Base-by-base conservation (phyloP, 257 asterid species). In the Salvia hispanica region DNA sequence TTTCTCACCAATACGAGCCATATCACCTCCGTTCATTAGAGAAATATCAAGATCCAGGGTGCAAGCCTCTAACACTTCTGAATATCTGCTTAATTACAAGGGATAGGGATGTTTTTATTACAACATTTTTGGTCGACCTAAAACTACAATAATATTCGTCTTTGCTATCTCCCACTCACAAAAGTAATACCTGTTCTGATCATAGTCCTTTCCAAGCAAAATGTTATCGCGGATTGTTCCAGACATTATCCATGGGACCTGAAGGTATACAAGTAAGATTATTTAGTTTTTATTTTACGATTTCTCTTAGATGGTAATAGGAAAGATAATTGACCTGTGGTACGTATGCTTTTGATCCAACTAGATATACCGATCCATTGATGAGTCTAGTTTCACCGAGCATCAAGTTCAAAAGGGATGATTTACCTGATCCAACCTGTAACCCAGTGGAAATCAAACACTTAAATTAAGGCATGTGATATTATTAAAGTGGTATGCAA, bases 361-460 rank as follows among this genome's bases (percentile, higher is more conserved):
- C 33, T 63, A 70, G 62, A 75, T 75, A 44, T 60, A 74, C 70
- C 6, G 88, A 82, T 76, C 99, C 99, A 61, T 71, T 72, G 66
- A 84, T 59, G 71, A 90, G 82, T 67, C 88, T 85, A 69, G 84
- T 84, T 82, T 93, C 99, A 50, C 85, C 88, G 4, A 93, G 84
- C 75, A 93, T 67, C 82, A 85, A 62, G 76, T 88, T 90, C 63
- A 93, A 72, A 62, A 93, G 81, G 47, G 97, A 86, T 44, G 99
- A 93, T 85, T 93, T 93, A 52, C 99, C 99, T 18, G 99, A 93
- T 43, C 99, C 97, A 76, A 93, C 95, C 99, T 93, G 80, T 62
- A 73, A 71, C 62, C 31, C 56, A 36, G 66, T 48, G 63, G 31
- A 63, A 8, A 43, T 62, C 10, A 62, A 50, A 42, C 33, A 36